Evolutionary conservation across 169 alveolate genomes (phyloP), one percentile per base, ranked within the genome.

Genomic region (Cryptosporidium sp.): DNA sequence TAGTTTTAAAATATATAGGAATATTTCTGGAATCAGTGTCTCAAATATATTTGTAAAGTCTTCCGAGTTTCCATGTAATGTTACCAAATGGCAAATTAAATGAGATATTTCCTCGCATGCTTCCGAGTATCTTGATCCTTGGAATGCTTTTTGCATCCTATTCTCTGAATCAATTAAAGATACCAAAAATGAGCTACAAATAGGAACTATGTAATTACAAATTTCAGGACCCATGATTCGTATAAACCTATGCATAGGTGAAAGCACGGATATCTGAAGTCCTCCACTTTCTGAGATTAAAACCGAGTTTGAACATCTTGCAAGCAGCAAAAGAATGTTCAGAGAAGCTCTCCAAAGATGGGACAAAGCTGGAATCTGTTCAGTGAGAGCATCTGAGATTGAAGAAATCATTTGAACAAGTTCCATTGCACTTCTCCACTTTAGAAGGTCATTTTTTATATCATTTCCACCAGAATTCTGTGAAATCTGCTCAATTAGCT

Each of bases 91-190:
- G 42, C 80, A 80, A 37, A 80, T 3, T 31, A 80, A 53, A 23
- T 67, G 68, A 26, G 89, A 61, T 2, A 80, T 42, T 62, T 80
- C 89, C 44, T 80, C 89, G 37, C 89, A 80, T n/a, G 70, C 75
- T n/a, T 29, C 51, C 6, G 75, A 80, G 8, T 26, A 69, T 23
- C 39, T 37, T 12, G 72, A 9, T 6, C 67, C 29, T n/a, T 14
- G 33, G 5, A 33, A 31, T 62, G 67, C 16, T 37, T 80, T 56
- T 29, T 62, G 31, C 12, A 7, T 42, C 7, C 23, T 5, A 44
- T 26, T 60, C 3, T 44, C 33, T 23, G 53, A 18, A 7, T 70
- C 48, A 45, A 80, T 29, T 18, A 65, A 39, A 61, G 89, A 70
- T n/a, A 5, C 53, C 26, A 80, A 60, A 61, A 62, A 67, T 16